Conservation (phyloP, 1,284 basidiomycete species). For the Pseudozyma tsukubaensis region DNA sequence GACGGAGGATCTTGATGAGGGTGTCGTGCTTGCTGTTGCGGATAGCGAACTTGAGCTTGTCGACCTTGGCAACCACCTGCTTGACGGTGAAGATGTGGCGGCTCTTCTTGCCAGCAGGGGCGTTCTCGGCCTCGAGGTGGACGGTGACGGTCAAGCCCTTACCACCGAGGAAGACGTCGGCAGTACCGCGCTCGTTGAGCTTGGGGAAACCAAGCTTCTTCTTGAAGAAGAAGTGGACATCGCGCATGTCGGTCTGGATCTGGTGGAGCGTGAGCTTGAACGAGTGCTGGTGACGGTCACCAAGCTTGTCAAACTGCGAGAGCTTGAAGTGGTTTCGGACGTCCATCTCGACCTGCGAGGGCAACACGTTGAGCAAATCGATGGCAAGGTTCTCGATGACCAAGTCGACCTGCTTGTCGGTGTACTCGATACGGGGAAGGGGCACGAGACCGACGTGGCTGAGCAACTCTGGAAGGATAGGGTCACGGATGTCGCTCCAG, state of each 20-base stretch:
- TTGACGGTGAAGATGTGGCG: slow-evolving; percentile 80
- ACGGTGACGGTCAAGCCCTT: slow-evolving; percentile 74
- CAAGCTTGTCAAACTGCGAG: slow-evolving; percentile 60
- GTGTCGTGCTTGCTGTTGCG: slow-evolving; percentile 90
- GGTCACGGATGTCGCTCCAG: slow-evolving; percentile 84
- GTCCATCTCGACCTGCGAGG: slow-evolving; percentile 81
- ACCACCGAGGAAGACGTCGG: slow-evolving; percentile 88
- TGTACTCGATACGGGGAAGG: slow-evolving; percentile 72
- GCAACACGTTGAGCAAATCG: slow-evolving; percentile 76
- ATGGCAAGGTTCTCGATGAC: slow-evolving; percentile 93
- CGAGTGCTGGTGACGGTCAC: slow-evolving; percentile 56
- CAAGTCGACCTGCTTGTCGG: slow-evolving; percentile 71
- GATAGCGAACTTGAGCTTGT: slow-evolving; percentile 87
- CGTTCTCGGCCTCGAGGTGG: slow-evolving; percentile 75
- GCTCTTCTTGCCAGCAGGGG: slow-evolving; percentile 60
- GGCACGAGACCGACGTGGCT: slow-evolving; percentile 81
- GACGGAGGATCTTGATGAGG: slow-evolving; percentile 82
- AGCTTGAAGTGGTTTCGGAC: slow-evolving; percentile 86
- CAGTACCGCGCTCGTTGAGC: slow-evolving; percentile 87
- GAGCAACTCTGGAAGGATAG: slow-evolving; percentile 84
- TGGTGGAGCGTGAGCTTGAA: slow-evolving; percentile 73
- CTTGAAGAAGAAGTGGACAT: slow-evolving; percentile 81
- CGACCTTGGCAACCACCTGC: slow-evolving; percentile 81
- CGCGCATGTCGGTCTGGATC: slow-evolving; percentile 93
- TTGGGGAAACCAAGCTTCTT: slow-evolving; percentile 77